Evolutionary conservation across 306 rosid species (phyloP).

Genomic region (Comarum palustre): DNA sequence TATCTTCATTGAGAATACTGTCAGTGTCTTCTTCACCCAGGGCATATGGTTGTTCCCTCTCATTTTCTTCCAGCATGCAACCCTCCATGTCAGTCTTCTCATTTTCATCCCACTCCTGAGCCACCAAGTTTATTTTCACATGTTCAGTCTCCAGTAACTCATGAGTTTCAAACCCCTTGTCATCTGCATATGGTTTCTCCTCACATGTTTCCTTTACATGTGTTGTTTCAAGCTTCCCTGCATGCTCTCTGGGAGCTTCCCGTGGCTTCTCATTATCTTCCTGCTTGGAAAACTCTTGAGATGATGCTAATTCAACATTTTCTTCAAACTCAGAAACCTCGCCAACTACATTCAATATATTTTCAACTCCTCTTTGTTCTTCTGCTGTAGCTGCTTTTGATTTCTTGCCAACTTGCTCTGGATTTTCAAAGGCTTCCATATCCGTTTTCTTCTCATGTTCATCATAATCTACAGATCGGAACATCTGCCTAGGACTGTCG

Average conservation of each 20-base stretch:
- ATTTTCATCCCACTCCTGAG: constrained; percentile 31
- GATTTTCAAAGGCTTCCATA: not conserved
- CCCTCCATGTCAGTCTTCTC: constrained; percentile 29
- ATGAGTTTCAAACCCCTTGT: constrained; percentile 22
- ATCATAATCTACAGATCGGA: constrained; percentile 18
- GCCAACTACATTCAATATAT: constrained; percentile 20
- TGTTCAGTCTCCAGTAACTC: constrained; percentile 31
- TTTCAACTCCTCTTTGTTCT: constrained; percentile 24
- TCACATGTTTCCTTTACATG: constrained; percentile 33
- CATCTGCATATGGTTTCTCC: constrained; percentile 30
- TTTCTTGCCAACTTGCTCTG: constrained; percentile 6
- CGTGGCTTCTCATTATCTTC: constrained; percentile 29
- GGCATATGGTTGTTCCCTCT: constrained; percentile 31
- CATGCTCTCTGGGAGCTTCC: constrained; percentile 24
- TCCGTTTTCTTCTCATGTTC: not conserved
- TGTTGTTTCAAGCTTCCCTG: constrained; percentile 27
- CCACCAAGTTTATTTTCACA: constrained; percentile 27
- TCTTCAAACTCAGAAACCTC: constrained; percentile 29
- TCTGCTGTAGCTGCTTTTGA: constrained; percentile 24
- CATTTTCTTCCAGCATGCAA: constrained; percentile 39
- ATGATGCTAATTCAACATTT: constrained; percentile 32
- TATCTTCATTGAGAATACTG: constrained; percentile 30
- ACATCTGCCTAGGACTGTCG: constrained; percentile 12
- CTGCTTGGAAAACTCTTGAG: constrained; percentile 34
- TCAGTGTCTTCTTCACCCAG: constrained; percentile 33